Percentiles rank a stretch among this genome's conserved stretches.
Evolutionary conservation across 371 early-diverging fungal species (phyloP).

Genomic region (Coemansia sp.): DNA sequence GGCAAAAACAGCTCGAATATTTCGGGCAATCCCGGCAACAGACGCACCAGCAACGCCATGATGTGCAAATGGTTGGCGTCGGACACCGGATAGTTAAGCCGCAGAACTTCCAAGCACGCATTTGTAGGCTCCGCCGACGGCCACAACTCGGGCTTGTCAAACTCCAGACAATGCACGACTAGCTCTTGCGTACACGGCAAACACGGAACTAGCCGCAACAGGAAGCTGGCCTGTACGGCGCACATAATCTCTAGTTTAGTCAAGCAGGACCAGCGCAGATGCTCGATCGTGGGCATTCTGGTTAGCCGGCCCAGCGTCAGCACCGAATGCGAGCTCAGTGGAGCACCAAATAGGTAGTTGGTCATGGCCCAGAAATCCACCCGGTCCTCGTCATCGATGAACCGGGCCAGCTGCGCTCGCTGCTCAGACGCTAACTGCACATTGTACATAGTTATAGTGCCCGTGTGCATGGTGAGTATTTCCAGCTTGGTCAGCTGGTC

Average conservation of each 20-base stretch:
- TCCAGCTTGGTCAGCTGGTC: conserved; percentile 2
- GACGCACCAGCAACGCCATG: not conserved
- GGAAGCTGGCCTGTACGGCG: not conserved
- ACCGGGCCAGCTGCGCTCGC: not conserved
- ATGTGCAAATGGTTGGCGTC: not conserved
- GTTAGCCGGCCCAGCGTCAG: not conserved
- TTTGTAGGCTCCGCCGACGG: not conserved
- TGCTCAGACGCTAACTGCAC: not conserved
- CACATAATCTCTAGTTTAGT: conserved; percentile 7
- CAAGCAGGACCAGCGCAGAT: not conserved
- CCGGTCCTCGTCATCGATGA: not conserved
- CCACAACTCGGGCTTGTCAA: not conserved
- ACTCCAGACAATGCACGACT: conserved; percentile 1
- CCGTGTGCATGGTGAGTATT: not conserved
- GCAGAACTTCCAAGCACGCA: not conserved
- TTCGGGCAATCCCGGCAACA: conserved; percentile 2
- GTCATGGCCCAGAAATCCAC: conserved; percentile 8
- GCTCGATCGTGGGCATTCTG: not conserved
- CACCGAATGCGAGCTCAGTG: not conserved
- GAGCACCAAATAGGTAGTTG: not conserved
- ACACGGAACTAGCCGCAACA: conserved; percentile 1
- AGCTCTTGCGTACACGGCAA: not conserved
- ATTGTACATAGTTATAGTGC: not conserved
- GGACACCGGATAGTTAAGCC: not conserved
- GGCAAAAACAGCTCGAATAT: conserved; percentile 13